phyloP scores from a whole-genome alignment of 2,329 filamentous ascomycete species.

The Scorias spongiosa region DNA sequence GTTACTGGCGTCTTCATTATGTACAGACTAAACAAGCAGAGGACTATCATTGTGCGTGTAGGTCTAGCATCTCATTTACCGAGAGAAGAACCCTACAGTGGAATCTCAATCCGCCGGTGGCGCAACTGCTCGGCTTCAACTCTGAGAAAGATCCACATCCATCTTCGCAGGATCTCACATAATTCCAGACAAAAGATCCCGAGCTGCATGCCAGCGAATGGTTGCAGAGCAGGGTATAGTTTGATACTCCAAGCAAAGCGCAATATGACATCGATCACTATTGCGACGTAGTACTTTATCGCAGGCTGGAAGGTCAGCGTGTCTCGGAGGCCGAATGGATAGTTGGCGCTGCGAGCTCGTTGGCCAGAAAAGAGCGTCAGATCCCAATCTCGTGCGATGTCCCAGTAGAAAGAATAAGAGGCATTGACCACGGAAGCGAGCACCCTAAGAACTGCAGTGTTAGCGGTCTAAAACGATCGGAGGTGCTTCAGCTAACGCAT shows the following conservation, averaged over 20 bases:
- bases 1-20: too few species aligned
- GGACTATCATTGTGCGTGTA: too few species aligned
- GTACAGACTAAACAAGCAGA: too few species aligned
- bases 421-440: constrained; percentile 51
- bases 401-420: constrained; percentile 96
- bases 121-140: constrained; percentile 78
- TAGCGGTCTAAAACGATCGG: too few species aligned
- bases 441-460: constrained; percentile 7
- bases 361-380: constrained; percentile 57
- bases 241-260: constrained; percentile 87
- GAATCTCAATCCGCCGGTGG: not conserved
- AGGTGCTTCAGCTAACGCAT: too few species aligned
- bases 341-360: constrained; percentile 31
- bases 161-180: constrained; percentile 73
- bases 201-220: constrained; percentile 72
- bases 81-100: not conserved
- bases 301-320: constrained; percentile 57
- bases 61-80: too few species aligned
- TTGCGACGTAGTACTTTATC: constrained; percentile 67
- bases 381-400: constrained; percentile 93
- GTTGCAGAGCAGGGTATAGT: constrained; percentile 65
- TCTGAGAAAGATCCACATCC: constrained; percentile 95
- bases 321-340: constrained; percentile 64
- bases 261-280: constrained; percentile 62
- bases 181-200: constrained; percentile 79